A percentile compares a stretch with the other conserved stretches of the same genome.
phyloP scores from a whole-genome alignment of 805 yeast genomes.

The Metschnikowia kofuensis region DNA sequence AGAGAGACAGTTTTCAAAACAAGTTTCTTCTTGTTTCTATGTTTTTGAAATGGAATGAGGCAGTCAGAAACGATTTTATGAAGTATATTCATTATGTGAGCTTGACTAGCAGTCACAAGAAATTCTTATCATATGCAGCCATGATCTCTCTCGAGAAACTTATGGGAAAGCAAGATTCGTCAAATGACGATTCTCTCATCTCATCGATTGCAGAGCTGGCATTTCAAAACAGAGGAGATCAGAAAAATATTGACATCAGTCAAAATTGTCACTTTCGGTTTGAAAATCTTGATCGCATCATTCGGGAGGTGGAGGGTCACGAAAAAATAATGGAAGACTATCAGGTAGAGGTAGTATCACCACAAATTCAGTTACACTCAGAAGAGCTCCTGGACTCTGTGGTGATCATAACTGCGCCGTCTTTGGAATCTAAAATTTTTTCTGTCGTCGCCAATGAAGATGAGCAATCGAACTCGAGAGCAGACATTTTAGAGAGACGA shows the following conservation, averaged over 20 bases:
- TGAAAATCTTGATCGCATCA: slow-evolving; percentile 31
- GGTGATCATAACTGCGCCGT: slow-evolving; percentile 70
- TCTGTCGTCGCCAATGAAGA: slow-evolving; percentile 50
- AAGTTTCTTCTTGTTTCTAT: slow-evolving; percentile 36
- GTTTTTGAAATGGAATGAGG: slow-evolving; percentile 42
- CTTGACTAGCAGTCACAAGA: slow-evolving; percentile 23
- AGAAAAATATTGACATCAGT: slow-evolving; percentile 1
- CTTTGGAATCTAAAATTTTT: slow-evolving; percentile 65
- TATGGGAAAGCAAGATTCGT: slow-evolving; percentile 23
- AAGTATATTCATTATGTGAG: slow-evolving; percentile 39
- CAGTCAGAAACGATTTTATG: slow-evolving; percentile 31
- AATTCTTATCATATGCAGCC: slow-evolving; percentile 35
- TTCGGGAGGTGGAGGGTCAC: slow-evolving; percentile 20
- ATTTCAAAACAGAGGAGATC: neutral
- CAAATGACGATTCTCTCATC: slow-evolving; percentile 47
- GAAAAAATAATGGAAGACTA: slow-evolving; percentile 38
- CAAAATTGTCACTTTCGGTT: slow-evolving; percentile 22
- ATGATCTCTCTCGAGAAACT: slow-evolving; percentile 33
- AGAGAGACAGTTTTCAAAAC: slow-evolving; percentile 29
- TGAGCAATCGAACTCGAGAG: slow-evolving; percentile 31
- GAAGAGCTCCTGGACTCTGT: slow-evolving; percentile 48
- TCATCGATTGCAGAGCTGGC: slow-evolving; percentile 2
- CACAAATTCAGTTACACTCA: slow-evolving; percentile 43
- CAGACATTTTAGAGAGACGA: slow-evolving; percentile 53
- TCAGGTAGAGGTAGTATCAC: slow-evolving; percentile 37